Evolutionary conservation across 257 asterid genomes (phyloP), one percentile per base, ranked within the genome.

Genomic region (Petunia axillaris): DNA sequence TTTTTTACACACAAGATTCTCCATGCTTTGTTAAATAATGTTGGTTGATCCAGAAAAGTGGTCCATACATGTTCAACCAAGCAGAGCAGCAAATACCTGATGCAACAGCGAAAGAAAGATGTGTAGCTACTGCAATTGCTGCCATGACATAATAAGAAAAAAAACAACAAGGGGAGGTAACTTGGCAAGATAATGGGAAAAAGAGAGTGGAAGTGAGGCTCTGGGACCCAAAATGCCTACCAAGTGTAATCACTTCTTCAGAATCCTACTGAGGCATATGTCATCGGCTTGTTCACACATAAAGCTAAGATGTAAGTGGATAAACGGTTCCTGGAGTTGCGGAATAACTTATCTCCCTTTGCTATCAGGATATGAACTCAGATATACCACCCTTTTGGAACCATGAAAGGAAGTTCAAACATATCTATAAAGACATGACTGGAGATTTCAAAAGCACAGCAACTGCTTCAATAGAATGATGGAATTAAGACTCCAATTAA

Each of bases 331-430:
- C 8, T 43, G 1, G 7, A 37, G 37, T 4, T 7, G 5, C 43
- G 1, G 44, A 63, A 36, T 63, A 37, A 63, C 44, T 64, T 75
- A 82, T 39, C 64, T 82, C 84, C 70, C 87, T 67, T 76, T 39
- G 11, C 71, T 79, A 50, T 84, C 85, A 77, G 80, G 84, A 79
- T 67, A 63, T 50, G 50, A 81, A 76, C 79, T 77, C 83, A 79
- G 76, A 86, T 67, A 79, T 66, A 81, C 58, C 79, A 39, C 80
- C 64, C 35, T 37, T 67, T 75, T 52, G 77, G 39, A 78, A 64
- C 64, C 4, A 58, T 14, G 8, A 50, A 9, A 73, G 16, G 57
- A 46, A 7, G 77, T 46, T 43, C 8, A 6, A 5, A 5, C 67
- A 8, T 62, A 3, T 62, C 13, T 3, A 1, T 10, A 54, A 6